phyloP scores from a whole-genome alignment of 2,329 filamentous ascomycete genomes.

The Aulographum hederae region DNA sequence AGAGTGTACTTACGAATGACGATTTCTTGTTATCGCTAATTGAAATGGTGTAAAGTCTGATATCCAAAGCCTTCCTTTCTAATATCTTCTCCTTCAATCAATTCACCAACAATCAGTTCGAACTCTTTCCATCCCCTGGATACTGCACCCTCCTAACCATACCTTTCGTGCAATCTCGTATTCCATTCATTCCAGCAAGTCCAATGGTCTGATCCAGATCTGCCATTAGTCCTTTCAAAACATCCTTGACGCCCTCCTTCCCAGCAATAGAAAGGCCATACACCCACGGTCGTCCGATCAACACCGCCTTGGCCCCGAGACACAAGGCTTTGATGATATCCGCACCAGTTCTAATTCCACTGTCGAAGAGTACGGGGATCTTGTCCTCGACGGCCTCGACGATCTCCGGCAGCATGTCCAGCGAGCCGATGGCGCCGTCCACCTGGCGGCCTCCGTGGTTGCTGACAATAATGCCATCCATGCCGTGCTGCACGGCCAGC shows the following conservation, averaged over 20 bases:
- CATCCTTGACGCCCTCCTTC: constrained; percentile 66
- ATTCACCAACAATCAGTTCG: too few species aligned
- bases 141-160: too few species aligned
- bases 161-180: too few species aligned
- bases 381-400: constrained; percentile 28
- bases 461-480: constrained; percentile 71
- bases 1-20: too few species aligned
- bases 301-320: constrained; percentile 71
- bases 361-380: constrained; percentile 70
- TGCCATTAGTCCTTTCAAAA: too few species aligned
- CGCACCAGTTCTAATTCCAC: constrained; percentile 68
- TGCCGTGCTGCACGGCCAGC: constrained; percentile 54
- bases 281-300: constrained; percentile 84
- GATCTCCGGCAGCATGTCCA: constrained; percentile 44
- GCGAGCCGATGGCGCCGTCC: constrained; percentile 68
- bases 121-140: too few species aligned
- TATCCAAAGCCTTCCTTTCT: too few species aligned
- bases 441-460: constrained; percentile 82
- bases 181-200: too few species aligned
- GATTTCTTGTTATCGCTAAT: too few species aligned
- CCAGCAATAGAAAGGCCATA: constrained; percentile 98
- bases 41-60: too few species aligned
- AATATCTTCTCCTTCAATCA: too few species aligned
- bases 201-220: too few species aligned
- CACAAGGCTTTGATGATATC: constrained; percentile 81